These are phyloP conservation scores for Ambrosiella cleistominuta DNA, from an alignment of 2,329 filamentous ascomycete species.

Conservation along the genomic window DNA sequence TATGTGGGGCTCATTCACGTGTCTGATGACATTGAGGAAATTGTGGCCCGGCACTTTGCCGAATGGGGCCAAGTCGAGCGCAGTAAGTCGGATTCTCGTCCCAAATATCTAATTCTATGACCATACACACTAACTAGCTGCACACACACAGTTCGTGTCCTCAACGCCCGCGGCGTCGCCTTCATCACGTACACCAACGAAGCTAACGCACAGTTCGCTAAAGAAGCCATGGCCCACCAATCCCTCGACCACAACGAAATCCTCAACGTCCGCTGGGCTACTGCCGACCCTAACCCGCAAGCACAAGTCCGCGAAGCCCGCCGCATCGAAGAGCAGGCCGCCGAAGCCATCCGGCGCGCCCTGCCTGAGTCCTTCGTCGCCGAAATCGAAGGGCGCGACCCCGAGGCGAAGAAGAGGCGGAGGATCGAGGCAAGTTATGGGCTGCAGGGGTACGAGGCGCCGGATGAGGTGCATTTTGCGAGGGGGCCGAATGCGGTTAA, in stretches of 20 bases:
- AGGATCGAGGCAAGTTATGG: slow-evolving; percentile 83
- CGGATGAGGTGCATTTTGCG: slow-evolving; percentile 85
- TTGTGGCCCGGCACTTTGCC: slow-evolving; percentile 83
- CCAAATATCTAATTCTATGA: background rate
- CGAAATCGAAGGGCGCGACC: slow-evolving; percentile 82
- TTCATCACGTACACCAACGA: slow-evolving; percentile 93
- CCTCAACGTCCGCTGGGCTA: slow-evolving; percentile 92
- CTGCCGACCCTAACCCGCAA: slow-evolving; percentile 86
- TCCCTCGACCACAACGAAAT: slow-evolving; percentile 80
- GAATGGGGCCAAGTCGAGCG: slow-evolving; percentile 94
- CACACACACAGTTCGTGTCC: slow-evolving; percentile 41
- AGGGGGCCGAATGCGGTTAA: slow-evolving; percentile 53
- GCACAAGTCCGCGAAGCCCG: slow-evolving; percentile 82
- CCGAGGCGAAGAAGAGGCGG: slow-evolving; percentile 69
- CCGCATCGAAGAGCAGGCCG: slow-evolving; percentile 85
- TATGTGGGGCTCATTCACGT: slow-evolving; percentile 92
- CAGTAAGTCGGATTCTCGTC: slow-evolving; percentile 23
- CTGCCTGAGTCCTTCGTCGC: slow-evolving; percentile 81
- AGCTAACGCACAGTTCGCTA: slow-evolving; percentile 76
- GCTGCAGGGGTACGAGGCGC: slow-evolving; percentile 78
- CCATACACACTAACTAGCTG: background rate
- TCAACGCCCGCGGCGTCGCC: slow-evolving; percentile 77
- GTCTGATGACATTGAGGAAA: slow-evolving; percentile 90
- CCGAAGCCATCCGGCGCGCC: slow-evolving; percentile 76
- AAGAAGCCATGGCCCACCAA: slow-evolving; percentile 93